phyloP scores from a whole-genome alignment of 169 alveolate species.

The Amoebophrya sp. region DNA sequence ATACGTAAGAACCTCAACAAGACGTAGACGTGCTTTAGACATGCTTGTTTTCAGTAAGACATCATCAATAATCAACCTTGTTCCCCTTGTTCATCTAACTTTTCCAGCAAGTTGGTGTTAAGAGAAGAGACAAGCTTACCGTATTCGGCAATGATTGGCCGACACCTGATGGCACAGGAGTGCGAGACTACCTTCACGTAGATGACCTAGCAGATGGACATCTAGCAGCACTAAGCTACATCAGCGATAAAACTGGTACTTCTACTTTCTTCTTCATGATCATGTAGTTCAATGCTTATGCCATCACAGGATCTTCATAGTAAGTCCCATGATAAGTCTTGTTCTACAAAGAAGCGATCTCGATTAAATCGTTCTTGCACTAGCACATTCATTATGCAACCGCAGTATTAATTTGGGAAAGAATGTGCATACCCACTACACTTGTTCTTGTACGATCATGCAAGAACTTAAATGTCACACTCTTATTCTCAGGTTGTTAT shows the following conservation, averaged over 20 bases:
- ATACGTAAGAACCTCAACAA: constrained; percentile 26
- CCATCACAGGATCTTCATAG: too few species aligned
- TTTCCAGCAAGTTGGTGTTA: constrained; percentile 32
- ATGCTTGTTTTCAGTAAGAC: constrained; percentile 44
- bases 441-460: too few species aligned
- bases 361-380: too few species aligned
- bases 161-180: constrained; percentile 80
- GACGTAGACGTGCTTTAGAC: not conserved
- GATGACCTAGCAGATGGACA: constrained; percentile 81
- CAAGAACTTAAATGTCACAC: too few species aligned
- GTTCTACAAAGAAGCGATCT: too few species aligned
- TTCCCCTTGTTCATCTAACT: not conserved
- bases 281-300: too few species aligned
- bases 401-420: too few species aligned
- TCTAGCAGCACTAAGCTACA: constrained; percentile 58
- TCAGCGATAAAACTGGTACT: not conserved
- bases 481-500: not conserved
- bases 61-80: too few species aligned
- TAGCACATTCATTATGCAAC: too few species aligned
- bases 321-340: too few species aligned
- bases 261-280: too few species aligned
- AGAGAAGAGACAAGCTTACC: constrained; percentile 51
- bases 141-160: constrained; percentile 81
- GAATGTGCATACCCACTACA: too few species aligned
- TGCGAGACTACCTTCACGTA: constrained; percentile 81